phyloP scores from a whole-genome alignment of 257 asterid species.

The Verbascum thapsus region DNA sequence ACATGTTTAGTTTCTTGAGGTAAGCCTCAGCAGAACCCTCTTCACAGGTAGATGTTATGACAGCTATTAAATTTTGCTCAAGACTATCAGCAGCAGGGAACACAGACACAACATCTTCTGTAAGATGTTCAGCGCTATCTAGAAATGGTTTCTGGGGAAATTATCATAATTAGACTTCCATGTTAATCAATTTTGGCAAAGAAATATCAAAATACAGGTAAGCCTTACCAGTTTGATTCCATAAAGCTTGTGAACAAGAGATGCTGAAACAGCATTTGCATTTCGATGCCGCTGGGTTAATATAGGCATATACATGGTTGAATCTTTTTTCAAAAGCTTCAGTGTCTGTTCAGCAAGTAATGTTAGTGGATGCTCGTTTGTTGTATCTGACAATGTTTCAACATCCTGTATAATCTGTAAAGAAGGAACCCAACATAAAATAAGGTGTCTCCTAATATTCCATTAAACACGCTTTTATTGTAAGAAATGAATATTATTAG shows the following conservation, averaged over 20 bases:
- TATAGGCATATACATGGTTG: slow-evolving; percentile 68
- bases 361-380: slow-evolving; percentile 82
- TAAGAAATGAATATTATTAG: background rate
- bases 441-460: slow-evolving; percentile 24
- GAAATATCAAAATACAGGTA: slow-evolving; percentile 30
- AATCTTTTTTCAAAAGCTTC: slow-evolving; percentile 62
- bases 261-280: slow-evolving; percentile 83
- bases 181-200: slow-evolving; percentile 18
- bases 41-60: slow-evolving; percentile 65
- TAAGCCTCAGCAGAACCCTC: slow-evolving; percentile 81
- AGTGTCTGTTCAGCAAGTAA: slow-evolving; percentile 81
- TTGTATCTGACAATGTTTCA: slow-evolving; percentile 69
- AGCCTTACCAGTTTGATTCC: slow-evolving; percentile 79
- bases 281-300: slow-evolving; percentile 67
- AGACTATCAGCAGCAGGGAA: slow-evolving; percentile 93
- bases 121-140: slow-evolving; percentile 85
- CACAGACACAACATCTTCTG: slow-evolving; percentile 91
- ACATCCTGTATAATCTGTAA: slow-evolving; percentile 80
- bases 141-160: slow-evolving; percentile 83
- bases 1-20: slow-evolving; percentile 66
- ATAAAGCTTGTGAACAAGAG: slow-evolving; percentile 87
- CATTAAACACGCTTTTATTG: slow-evolving; percentile 6
- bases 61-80: slow-evolving; percentile 67
- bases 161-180: slow-evolving; percentile 33
- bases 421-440: slow-evolving; percentile 30